phyloP scores from a whole-genome alignment of 148 eudicot species.

The Chenopodium formosanum region DNA sequence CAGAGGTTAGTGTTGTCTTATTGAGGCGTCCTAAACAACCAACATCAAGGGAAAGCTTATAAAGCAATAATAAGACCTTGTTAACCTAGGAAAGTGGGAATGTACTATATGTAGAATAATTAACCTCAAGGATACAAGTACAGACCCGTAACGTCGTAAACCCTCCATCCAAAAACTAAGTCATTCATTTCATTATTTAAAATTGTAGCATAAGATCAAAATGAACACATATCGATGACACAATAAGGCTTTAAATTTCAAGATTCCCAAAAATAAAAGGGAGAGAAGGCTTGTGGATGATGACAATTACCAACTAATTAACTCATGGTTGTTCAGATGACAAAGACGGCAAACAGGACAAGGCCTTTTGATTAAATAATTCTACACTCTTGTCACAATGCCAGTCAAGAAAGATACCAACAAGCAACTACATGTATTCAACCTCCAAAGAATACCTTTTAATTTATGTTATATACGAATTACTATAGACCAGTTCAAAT shows the following conservation, averaged over 20 bases:
- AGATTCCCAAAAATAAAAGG: neutral
- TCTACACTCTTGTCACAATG: no score
- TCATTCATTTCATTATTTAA: neutral
- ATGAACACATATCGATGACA: no score
- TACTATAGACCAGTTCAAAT: neutral
- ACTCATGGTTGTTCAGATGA: neutral
- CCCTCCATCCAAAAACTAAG: neutral
- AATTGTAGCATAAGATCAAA: no score
- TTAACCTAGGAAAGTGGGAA: neutral
- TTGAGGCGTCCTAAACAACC: neutral
- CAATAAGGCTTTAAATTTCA: neutral
- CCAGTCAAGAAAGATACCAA: neutral
- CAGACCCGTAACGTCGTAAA: no score
- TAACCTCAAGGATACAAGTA: neutral
- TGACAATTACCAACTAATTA: neutral
- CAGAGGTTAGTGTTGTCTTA: neutral
- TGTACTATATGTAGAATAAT: neutral
- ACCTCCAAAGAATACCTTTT: neutral
- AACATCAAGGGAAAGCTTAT: neutral
- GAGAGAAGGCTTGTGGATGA: neutral
- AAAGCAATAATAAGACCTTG: neutral
- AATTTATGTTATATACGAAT: neutral
- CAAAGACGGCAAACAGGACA: neutral
- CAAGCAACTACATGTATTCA: neutral
- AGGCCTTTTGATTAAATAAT: neutral